phyloP scores from a whole-genome alignment of 352 stramenopile genomes.

The Pythium dissotocum region DNA sequence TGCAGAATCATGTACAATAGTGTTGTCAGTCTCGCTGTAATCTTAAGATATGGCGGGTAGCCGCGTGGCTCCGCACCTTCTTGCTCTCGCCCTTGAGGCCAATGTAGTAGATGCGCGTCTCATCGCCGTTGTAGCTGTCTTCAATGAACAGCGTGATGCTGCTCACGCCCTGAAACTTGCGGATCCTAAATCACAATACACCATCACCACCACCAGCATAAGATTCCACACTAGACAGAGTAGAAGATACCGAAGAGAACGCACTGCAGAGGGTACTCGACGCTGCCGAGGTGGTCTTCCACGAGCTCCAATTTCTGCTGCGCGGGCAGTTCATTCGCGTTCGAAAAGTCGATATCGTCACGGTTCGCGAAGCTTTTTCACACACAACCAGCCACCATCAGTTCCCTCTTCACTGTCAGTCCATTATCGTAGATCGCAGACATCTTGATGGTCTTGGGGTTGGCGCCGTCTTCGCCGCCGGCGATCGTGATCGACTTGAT shows the following conservation, averaged over 20 bases:
- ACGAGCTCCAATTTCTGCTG: conserved; percentile 78
- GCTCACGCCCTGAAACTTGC: conserved; percentile 86
- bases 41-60: background rate
- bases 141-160: conserved; percentile 82
- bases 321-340: conserved; percentile 69
- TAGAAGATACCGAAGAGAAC: background rate
- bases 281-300: conserved; percentile 57
- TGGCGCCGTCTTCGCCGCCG: conserved; percentile 67
- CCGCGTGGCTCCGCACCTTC: conserved; percentile 44
- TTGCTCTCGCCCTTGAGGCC: conserved; percentile 86
- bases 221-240: background rate
- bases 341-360: conserved; percentile 87
- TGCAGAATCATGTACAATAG: conserved; percentile 29
- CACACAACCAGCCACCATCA: conserved; percentile 29
- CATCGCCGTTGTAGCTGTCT: conserved; percentile 67
- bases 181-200: conserved; percentile 42
- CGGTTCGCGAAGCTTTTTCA: conserved; percentile 52
- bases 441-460: conserved; percentile 85
- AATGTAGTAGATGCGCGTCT: conserved; percentile 87
- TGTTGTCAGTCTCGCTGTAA: background rate
- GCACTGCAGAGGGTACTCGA: conserved; percentile 85
- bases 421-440: conserved; percentile 26
- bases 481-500: conserved; percentile 90
- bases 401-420: background rate
- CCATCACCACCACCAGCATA: background rate